Conservation (phyloP, 2,329 filamentous ascomycete genomes). For the Penicillium sp. region DNA sequence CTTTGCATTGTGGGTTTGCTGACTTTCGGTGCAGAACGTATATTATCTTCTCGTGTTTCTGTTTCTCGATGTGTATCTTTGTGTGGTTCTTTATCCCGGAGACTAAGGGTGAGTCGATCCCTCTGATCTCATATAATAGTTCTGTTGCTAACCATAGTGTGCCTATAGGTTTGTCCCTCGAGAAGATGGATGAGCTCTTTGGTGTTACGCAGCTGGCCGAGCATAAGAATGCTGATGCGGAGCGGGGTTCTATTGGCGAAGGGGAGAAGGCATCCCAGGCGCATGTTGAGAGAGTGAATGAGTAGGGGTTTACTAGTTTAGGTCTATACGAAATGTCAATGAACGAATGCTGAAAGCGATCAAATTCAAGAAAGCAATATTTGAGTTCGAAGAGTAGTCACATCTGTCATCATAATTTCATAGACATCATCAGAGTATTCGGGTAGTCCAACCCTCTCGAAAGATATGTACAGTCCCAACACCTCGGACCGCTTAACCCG, state of each 20-base stretch:
- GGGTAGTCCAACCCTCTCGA: slow-evolving; percentile 1
- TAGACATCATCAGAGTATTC: slow-evolving; percentile 5
- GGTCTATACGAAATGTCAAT: neutral
- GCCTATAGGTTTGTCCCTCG: slow-evolving; percentile 48
- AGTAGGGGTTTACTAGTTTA: neutral
- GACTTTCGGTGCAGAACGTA: slow-evolving; percentile 55
- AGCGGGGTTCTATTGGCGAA: slow-evolving; percentile 9
- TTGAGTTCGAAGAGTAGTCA: slow-evolving; percentile 1
- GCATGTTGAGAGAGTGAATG: slow-evolving; percentile 14
- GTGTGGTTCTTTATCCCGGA: slow-evolving; percentile 69
- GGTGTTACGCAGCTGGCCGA: slow-evolving; percentile 52
- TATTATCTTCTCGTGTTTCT: slow-evolving; percentile 66
- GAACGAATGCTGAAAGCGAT: neutral
- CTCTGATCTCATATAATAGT: neutral
- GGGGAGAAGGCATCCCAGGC: slow-evolving; percentile 9
- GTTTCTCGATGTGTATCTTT: slow-evolving; percentile 63
- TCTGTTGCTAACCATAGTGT: neutral
- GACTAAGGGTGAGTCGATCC: slow-evolving; percentile 58
- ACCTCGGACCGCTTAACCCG: neutral
- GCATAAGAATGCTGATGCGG: slow-evolving; percentile 20
- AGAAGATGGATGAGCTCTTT: slow-evolving; percentile 66
- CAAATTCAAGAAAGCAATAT: neutral
- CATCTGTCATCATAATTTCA: slow-evolving; percentile 12
- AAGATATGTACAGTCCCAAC: slow-evolving; percentile 5
- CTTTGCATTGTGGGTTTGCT: slow-evolving; percentile 25